Evolutionary conservation across 441 rosid species (phyloP), one percentile per base, ranked within the genome.

Genomic region (Eutrema salsugineum): DNA sequence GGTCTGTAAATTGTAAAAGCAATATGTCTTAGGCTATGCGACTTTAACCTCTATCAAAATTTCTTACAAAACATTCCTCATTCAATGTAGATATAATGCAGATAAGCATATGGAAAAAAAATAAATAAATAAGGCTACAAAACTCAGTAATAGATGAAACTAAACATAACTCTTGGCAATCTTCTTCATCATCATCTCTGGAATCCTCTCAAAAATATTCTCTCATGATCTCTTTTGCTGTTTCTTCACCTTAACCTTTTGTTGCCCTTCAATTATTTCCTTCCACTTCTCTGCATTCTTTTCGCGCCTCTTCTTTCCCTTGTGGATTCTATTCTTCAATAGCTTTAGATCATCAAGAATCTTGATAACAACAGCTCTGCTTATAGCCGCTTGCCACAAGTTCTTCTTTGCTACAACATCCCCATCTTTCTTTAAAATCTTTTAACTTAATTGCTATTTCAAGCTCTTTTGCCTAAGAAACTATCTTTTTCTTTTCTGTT

Each of bases 271-370:
- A 20, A 78, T 48, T 66, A 88, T 86, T 36, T 83, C 97, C 35
- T 81, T 88, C 97, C 97, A 91, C 78, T 87, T 91, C 83, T 80
- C 86, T 1, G 54, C 73, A 72, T 78, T 83, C 89, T 85, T 89
- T 79, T 87, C 78, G 8, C 64, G 85, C 81, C 61, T 80, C 79
- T 76, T 86, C 75, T 83, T 86, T 70, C 77, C 84, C 78, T 85
- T 88, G 55, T 64, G 76, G 9, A 91, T 61, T 72, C 90, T 91
- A 69, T 79, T 77, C 60, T 86, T 86, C 87, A 91, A 75, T 73
- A 84, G 40, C 71, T 74, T 84, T 3, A 88, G 86, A 70, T 88
- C 83, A 75, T 89, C 92, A 32, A 83, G 94, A 74, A 89, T 75
- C 79, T 89, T 91, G 22, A 79, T 36, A 42, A 94, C 94, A 0